Evolutionary conservation across 78 protist species (phyloP), one percentile per base, ranked within the genome.

Genomic region (Monosiga brevicollis): DNA sequence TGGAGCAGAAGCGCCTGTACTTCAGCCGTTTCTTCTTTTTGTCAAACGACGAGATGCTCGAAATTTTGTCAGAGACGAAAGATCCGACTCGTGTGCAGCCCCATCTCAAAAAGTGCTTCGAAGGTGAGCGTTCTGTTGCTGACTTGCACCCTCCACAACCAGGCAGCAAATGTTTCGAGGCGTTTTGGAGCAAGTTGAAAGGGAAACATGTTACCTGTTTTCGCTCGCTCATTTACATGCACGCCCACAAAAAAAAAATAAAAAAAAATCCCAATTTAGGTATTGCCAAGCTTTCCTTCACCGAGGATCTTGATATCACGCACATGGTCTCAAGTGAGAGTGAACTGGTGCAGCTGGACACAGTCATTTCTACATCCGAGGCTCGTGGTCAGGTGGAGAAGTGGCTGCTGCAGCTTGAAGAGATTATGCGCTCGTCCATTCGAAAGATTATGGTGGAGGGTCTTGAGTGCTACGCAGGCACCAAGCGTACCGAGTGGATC

Each of bases 11-110:
- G 91, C 87, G 95, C 0, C 54, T 79, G 34, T 72, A 76, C 76
- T 93, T 93, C 83, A 88, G 93, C 25, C 89, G 95, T 62, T 93
- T 93, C 90, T 93, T 82, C 74, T 93, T 93, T 86, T 80, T 93
- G 42, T 82, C 91, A 26, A 84, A 93, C 92, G 94, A 90, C 79
- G 92, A 87, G 42, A 83, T 93, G 42, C 87, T 93, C 70, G 89
- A 88, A 39, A 93, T 93, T 37, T 81, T 93, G 62, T 72, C 89
- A 32, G 89, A 93, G 62, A 83, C 92, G 24, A 89, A 85, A 74
- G 93, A 92, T 40, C 95, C 95, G 35, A 2, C 2, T 35, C 90
- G 88, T 34, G 92, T 93, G 26, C 96, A 93, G 85, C 92, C 92
- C 34, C 88, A 89, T 82, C 87, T 93, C n/a, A n/a, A 81, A 24